Evolutionary conservation across 1,284 basidiomycete genomes (phyloP).

Genomic region (Boletus chippewaensis): DNA sequence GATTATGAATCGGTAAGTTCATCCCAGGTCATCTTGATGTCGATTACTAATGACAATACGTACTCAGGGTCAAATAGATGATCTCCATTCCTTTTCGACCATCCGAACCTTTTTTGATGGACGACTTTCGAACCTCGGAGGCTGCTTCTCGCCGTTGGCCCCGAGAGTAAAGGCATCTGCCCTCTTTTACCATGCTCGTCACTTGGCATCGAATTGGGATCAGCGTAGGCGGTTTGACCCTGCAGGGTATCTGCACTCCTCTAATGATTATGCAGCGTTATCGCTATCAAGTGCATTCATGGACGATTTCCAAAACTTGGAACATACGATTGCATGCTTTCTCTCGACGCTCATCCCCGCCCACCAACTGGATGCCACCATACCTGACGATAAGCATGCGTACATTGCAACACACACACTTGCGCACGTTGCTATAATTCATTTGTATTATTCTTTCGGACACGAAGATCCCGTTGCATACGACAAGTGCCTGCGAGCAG

Average conservation of each 20-base stretch:
- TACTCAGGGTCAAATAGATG: constrained; percentile 50
- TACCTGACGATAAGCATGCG: constrained; percentile 52
- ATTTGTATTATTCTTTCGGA: constrained; percentile 56
- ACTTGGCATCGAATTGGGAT: constrained; percentile 54
- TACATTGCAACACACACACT: constrained; percentile 59
- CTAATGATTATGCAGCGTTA: constrained; percentile 32
- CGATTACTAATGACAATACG: constrained; percentile 13
- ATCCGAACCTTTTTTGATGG: constrained; percentile 57
- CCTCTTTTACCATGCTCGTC: constrained; percentile 60
- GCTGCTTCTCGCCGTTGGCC: constrained; percentile 55
- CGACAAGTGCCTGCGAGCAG: constrained; percentile 58
- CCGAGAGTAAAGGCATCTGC: constrained; percentile 70
- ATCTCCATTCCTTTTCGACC: constrained; percentile 47
- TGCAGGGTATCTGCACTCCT: constrained; percentile 10
- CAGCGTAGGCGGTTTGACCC: constrained; percentile 39
- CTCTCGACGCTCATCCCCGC: constrained; percentile 54
- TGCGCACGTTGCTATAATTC: constrained; percentile 60
- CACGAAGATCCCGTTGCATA: constrained; percentile 53
- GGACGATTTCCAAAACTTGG: constrained; percentile 54
- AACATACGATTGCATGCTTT: constrained; percentile 58
- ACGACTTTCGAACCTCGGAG: constrained; percentile 41
- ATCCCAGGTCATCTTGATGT: constrained; percentile 5
- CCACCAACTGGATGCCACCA: constrained; percentile 53
- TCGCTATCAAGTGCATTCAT: constrained; percentile 42
- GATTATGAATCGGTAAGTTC: constrained; percentile 51